A percentile compares a stretch with the other conserved stretches of the same genome.
Conservation (phyloP, 495 filamentous ascomycete species). For the Cercophora samala region DNA sequence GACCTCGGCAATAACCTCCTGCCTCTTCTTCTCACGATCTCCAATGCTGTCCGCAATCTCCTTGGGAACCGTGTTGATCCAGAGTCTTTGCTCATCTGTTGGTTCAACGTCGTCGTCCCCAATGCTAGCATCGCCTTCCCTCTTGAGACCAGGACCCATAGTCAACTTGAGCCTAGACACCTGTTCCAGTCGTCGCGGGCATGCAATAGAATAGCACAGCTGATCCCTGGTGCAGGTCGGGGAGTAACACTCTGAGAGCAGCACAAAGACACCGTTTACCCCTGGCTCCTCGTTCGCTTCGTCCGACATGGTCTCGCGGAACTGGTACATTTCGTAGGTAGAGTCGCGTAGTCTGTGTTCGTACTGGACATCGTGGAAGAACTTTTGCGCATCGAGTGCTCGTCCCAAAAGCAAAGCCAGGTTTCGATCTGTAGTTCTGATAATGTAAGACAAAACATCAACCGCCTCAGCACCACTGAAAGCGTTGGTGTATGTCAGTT, state of each 20-base stretch:
- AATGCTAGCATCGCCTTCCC: conserved; percentile 67
- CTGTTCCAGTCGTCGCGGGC: conserved; percentile 90
- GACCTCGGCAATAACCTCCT: conserved; percentile 96
- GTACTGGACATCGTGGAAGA: conserved; percentile 99
- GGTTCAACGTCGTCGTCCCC: conserved; percentile 84
- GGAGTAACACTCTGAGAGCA: conserved; percentile 96
- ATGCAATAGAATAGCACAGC: conserved; percentile 98
- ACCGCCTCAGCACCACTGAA: conserved; percentile 95
- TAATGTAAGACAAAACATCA: conserved; percentile 89
- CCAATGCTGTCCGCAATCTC: conserved; percentile 85
- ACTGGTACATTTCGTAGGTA: conserved; percentile 88
- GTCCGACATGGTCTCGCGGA: conserved; percentile 87
- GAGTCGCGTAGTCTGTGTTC: conserved; percentile 94
- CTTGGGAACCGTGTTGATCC: conserved; percentile 98
- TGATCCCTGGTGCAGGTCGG: conserved; percentile 93
- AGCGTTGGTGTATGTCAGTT: conserved; percentile 91
- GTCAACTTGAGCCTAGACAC: conserved; percentile 90
- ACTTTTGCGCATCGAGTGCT: conserved; percentile 95
- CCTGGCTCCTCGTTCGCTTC: conserved; percentile 68
- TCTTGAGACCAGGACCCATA: conserved; percentile 79
- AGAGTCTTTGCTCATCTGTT: conserved; percentile 94
- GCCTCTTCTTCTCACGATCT: conserved; percentile 92
- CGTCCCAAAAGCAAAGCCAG: conserved; percentile 89
- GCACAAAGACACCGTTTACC: conserved; percentile 94
- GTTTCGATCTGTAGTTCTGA: conserved; percentile 94